Conservation (phyloP, 495 filamentous ascomycete species). For the Neohortaea acidophila region DNA sequence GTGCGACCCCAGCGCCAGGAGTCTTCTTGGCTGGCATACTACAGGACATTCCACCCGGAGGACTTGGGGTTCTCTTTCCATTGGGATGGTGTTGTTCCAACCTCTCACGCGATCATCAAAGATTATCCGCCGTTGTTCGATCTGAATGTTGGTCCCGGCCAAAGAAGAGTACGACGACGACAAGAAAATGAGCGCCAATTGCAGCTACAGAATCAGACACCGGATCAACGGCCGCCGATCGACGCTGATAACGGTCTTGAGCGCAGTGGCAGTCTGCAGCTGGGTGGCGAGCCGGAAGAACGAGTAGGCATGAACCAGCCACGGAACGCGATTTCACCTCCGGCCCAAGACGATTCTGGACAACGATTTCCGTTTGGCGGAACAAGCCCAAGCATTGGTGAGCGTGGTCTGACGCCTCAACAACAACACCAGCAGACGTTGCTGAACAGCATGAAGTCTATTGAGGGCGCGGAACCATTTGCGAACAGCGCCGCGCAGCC, state of each 20-base stretch:
- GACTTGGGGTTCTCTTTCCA: constrained; percentile 49
- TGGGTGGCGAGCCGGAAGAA: constrained; percentile 84
- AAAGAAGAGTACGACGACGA: constrained; percentile 48
- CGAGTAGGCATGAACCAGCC: constrained; percentile 27
- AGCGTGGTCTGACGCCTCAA: constrained; percentile 58
- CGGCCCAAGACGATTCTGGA: constrained; percentile 44
- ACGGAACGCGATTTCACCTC: constrained; percentile 49
- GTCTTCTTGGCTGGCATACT: constrained; percentile 15
- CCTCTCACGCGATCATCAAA: constrained; percentile 40
- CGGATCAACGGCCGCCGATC: constrained; percentile 26
- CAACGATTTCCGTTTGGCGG: constrained; percentile 20
- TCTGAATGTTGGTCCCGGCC: constrained; percentile 54
- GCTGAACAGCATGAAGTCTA: constrained; percentile 39
- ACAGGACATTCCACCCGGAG: constrained; percentile 41
- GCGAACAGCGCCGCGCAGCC: constrained; percentile 42
- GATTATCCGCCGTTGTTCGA: constrained; percentile 71
- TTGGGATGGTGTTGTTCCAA: constrained; percentile 32
- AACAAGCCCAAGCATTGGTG: constrained; percentile 32
- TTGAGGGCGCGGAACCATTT: constrained; percentile 35
- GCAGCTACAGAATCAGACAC: constrained; percentile 40
- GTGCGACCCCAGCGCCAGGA: not conserved
- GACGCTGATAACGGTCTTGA: constrained; percentile 41
- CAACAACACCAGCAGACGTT: constrained; percentile 62
- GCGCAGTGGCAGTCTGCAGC: constrained; percentile 63
- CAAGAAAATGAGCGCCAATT: constrained; percentile 45